Evolutionary conservation across 495 filamentous ascomycete genomes (phyloP), one percentile per base, ranked within the genome.

Genomic region (Hypoxylon cercidicola): DNA sequence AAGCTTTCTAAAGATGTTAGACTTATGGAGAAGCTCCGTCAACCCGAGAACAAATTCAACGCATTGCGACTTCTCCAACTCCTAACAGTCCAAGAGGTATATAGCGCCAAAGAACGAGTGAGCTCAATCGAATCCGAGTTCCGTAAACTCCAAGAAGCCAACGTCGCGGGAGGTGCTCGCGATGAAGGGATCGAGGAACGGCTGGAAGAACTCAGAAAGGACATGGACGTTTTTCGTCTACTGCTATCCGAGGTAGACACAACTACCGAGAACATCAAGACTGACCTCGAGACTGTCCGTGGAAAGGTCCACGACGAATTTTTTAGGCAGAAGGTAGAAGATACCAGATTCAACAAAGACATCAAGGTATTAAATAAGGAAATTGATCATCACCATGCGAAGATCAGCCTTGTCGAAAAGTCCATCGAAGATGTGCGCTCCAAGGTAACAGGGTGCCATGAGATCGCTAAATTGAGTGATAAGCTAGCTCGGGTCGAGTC

Each of bases 261-360:
- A 30, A 16, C 44, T 4, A 43, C 50, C 6, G 35, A 52, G 6
- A 46, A 46, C 13, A 63, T 49, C 1, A 68, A 63, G 32, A 54
- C 63, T 18, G 28, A 21, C 15, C 65, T 68, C 5, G 49, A 60
- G 16, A 51, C 34, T 34, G 59, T 68, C 23, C 59, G 65, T 9
- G n/a, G 32, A 1, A 62, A 68, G 54, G 60, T 63, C 15, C 52
- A 44, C 20, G 65, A 68, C 40, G 65, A 63, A 35, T 63, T 54
- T 37, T 58, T 68, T 32, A 63, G 54, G 15, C 30, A 63, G 11
- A 63, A 59, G 0, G 65, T 59, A 10, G 65, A 68, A 23, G 63
- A 63, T 10, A 49, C 21, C 3, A 68, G 59, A 21, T 68, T 68
- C 12, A 23, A 44, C n/a, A 68, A 68, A 13, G 65, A 68, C 5